Evolutionary conservation across 106 monocot species (phyloP), one percentile per base, ranked within the genome.

Genomic region (Vanilla planifolia): DNA sequence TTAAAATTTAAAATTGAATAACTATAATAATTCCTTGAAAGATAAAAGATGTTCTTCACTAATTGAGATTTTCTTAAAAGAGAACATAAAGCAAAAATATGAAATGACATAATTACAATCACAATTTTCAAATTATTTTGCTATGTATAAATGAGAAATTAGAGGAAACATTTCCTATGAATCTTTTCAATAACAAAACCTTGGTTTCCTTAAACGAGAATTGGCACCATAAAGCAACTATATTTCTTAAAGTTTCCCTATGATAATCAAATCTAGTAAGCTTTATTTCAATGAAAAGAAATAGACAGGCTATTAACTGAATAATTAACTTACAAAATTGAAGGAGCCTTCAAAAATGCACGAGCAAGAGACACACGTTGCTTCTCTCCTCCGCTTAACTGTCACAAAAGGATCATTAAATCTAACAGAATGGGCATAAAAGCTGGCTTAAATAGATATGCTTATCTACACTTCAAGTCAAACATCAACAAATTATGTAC

Each of bases 311-410:
- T 19, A 57, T 46, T 44, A 48, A 48, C 6, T 11, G 0, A 9
- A 33, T 46, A 33, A 51, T 44, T 58, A 14, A 61, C 88, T 79
- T 73, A 98, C 98, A 98, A 61, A 76, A 98, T 98, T 33, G 91
- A 72, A 53, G 98, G 82, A 51, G 73, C 73, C 64, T 98, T 98
- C 66, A 98, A 70, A 71, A 98, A 98, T 55, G 86, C 92, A 73
- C 98, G 98, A 33, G 98, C 92, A 77, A 98, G 90, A 33, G 98
- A 88, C 39, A 98, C 98, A 44, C 98, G 80, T 46, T 98, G 98
- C 67, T 98, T 98, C 62, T 98, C 98, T 52, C 98, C 98, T 56
- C 98, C 98, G 57, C 98, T 98, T 63, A 98, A 77, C 98, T 98
- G 81, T 8, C 30, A 67, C 41, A 51, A 41, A 22, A 53, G 8